A percentile compares a stretch with the other conserved stretches of the same genome.
Evolutionary conservation across 495 filamentous ascomycete species (phyloP).

Genomic region (Podospora anserina): DNA sequence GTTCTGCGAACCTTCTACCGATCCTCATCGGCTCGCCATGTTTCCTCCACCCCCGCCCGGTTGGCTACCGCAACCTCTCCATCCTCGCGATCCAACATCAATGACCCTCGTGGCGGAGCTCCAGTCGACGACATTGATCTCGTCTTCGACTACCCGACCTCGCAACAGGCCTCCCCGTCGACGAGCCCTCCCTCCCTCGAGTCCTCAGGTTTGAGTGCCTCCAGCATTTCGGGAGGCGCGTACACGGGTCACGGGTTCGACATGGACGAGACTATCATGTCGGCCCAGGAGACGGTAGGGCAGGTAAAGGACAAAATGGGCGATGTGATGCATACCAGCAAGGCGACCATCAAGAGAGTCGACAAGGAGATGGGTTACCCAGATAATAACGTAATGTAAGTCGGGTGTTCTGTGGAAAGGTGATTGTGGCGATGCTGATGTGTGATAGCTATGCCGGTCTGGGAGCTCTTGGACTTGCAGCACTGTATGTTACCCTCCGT

Average conservation of each 20-base stretch:
- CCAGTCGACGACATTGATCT: slow-evolving; percentile 28
- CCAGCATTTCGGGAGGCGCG: background rate
- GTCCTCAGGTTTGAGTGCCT: background rate
- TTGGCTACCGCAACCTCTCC: background rate
- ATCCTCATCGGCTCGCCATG: background rate
- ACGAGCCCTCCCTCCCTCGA: background rate
- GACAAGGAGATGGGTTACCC: slow-evolving; percentile 15
- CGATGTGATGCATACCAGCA: background rate
- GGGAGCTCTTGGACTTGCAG: slow-evolving; percentile 19
- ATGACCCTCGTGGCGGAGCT: background rate
- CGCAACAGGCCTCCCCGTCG: slow-evolving; percentile 17
- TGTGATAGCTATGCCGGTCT: slow-evolving; percentile 17
- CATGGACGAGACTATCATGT: slow-evolving; percentile 13
- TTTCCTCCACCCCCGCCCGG: background rate
- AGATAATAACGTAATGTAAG: slow-evolving; percentile 16
- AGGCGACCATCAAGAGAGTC: slow-evolving; percentile 7
- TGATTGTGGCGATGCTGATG: background rate
- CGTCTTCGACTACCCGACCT: slow-evolving; percentile 31
- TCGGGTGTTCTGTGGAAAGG: background rate
- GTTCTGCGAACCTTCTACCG: background rate
- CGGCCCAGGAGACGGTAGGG: background rate
- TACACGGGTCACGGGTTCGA: slow-evolving; percentile 9
- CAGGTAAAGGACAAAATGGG: background rate
- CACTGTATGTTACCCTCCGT: slow-evolving; percentile 17
- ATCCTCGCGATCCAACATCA: background rate